Evolutionary conservation across 176 grass and related monocot species (phyloP).

Genomic region (Luzula sylvatica): DNA sequence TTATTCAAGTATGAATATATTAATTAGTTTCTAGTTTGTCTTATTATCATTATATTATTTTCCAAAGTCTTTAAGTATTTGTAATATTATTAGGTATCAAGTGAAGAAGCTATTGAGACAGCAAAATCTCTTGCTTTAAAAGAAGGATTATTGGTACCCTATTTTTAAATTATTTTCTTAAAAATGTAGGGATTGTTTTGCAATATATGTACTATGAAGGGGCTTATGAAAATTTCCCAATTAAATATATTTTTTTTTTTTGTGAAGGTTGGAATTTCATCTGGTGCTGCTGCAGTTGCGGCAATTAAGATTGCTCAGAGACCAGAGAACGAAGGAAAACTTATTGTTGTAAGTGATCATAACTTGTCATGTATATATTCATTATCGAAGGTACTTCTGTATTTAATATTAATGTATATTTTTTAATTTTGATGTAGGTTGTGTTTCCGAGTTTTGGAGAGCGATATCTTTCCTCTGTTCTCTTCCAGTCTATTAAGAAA

Average conservation of each 20-base stretch:
- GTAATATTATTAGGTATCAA: conserved; percentile 43
- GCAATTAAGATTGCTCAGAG: conserved; percentile 53
- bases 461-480: conserved; percentile 28
- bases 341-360: conserved; percentile 54
- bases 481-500: conserved; percentile 27
- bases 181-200: not conserved
- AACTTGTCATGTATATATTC: too few species aligned
- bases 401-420: too few species aligned
- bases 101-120: conserved; percentile 63
- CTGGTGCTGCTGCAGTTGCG: conserved; percentile 48
- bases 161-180: not conserved
- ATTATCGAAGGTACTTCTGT: too few species aligned
- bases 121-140: conserved; percentile 59
- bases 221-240: not conserved
- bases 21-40: not conserved
- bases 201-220: too few species aligned
- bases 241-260: not conserved
- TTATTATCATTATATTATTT: not conserved
- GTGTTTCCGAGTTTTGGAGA: conserved; percentile 38
- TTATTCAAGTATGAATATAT: conserved; percentile 33
- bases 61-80: conserved; percentile 10
- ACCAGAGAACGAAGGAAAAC: conserved; percentile 58
- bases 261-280: conserved; percentile 70
- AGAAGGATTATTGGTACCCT: conserved; percentile 63
- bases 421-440: conserved; percentile 7